Conservation (phyloP, 345 rosid species). For the Populus euphratica region DNA sequence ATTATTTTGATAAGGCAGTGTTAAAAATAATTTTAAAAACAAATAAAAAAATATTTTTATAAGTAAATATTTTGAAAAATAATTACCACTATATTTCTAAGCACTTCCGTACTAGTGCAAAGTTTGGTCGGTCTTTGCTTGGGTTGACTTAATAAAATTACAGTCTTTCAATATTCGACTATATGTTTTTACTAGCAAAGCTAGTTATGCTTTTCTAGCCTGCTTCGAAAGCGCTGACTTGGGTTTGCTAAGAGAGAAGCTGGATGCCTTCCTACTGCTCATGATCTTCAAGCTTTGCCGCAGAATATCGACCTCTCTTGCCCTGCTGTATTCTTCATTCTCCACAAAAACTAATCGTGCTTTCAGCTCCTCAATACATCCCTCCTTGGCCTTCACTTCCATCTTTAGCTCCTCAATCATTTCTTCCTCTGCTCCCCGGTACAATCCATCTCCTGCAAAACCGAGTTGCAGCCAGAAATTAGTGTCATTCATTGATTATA, state of each 20-base stretch:
- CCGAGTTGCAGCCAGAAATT: background rate
- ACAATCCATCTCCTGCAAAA: slow-evolving; percentile 36
- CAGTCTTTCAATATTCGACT: background rate
- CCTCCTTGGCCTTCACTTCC: slow-evolving; percentile 51
- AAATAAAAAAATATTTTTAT: too few relatives aligned
- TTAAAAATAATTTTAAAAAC: too few relatives aligned
- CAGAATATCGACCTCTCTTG: slow-evolving; percentile 62
- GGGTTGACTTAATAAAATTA: background rate
- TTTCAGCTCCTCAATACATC: slow-evolving; percentile 44
- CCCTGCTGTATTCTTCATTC: slow-evolving; percentile 39
- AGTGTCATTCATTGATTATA: background rate
- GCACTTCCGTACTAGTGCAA: background rate
- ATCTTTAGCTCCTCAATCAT: slow-evolving; percentile 49
- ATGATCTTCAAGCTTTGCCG: slow-evolving; percentile 69
- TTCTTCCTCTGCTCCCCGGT: slow-evolving; percentile 42
- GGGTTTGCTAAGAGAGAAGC: slow-evolving; percentile 6
- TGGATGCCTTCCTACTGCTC: slow-evolving; percentile 25
- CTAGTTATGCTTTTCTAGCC: background rate
- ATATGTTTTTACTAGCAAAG: background rate
- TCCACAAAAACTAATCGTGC: slow-evolving; percentile 41
- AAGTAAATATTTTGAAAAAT: too few relatives aligned
- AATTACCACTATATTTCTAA: too few relatives aligned
- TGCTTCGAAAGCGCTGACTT: slow-evolving; percentile 10
- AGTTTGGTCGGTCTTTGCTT: background rate
- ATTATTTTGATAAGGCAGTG: too few relatives aligned